phyloP scores from a whole-genome alignment of 2,329 filamentous ascomycete genomes.

The Didymella sp. region DNA sequence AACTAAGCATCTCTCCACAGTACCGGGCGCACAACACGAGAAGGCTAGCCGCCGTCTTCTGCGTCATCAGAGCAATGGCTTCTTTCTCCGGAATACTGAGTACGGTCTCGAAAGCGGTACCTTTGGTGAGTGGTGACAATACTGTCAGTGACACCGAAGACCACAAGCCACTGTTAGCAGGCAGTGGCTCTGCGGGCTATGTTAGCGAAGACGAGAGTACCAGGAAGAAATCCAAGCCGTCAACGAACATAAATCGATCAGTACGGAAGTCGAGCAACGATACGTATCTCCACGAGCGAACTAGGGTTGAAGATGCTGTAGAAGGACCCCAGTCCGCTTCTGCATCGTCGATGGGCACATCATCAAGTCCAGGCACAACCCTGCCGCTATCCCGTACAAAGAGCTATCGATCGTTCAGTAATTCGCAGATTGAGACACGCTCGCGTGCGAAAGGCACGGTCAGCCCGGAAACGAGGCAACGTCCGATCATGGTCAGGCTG shows the following conservation, averaged over 20 bases:
- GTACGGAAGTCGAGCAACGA: not conserved
- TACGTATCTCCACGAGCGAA: not conserved
- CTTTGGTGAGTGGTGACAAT: not conserved
- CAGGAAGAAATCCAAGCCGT: not conserved
- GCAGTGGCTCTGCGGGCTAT: not conserved
- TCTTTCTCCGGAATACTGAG: not conserved
- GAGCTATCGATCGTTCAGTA: slow-evolving; percentile 22
- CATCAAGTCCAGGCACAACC: not conserved
- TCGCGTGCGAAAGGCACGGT: slow-evolving; percentile 19
- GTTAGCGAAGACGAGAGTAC: not conserved
- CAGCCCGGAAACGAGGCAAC: slow-evolving; percentile 1
- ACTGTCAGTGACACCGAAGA: not conserved
- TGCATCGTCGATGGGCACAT: not conserved
- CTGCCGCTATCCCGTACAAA: not conserved
- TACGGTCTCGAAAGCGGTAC: not conserved
- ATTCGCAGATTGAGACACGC: slow-evolving; percentile 10
- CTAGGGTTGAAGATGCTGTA: not conserved
- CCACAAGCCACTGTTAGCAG: not conserved
- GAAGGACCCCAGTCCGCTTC: not conserved
- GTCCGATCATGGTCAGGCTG: not conserved
- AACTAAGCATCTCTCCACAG: not conserved
- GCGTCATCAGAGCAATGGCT: not conserved
- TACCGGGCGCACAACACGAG: not conserved
- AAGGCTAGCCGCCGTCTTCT: not conserved
- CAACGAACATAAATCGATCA: not conserved